Evolutionary conservation across 139 green algal species (phyloP).

Genomic region (Picochlorum sp.): DNA sequence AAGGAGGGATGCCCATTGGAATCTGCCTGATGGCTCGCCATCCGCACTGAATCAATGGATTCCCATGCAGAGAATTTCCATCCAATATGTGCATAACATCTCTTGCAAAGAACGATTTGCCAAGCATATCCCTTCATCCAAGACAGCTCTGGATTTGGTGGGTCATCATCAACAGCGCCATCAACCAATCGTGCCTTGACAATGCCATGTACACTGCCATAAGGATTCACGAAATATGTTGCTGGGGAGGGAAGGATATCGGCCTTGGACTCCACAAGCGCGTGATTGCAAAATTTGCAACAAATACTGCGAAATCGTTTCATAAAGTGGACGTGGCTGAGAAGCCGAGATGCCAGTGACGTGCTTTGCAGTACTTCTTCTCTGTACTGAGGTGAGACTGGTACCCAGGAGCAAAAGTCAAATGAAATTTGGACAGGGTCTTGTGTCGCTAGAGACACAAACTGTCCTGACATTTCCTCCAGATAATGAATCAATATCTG

Average conservation of each 20-base stretch:
- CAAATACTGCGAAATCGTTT: neutral
- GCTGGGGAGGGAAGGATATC: too few relatives aligned
- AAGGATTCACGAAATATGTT: slow-evolving; percentile 9
- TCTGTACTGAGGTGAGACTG: too few relatives aligned
- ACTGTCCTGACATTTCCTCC: too few relatives aligned
- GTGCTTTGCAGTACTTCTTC: too few relatives aligned
- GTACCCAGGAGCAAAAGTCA: too few relatives aligned
- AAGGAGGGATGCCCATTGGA: neutral
- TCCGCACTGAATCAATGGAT: too few relatives aligned
- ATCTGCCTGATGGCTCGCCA: neutral
- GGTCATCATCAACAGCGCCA: neutral
- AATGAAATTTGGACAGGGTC: too few relatives aligned
- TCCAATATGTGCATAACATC: slow-evolving; percentile 7
- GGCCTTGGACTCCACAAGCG: too few relatives aligned
- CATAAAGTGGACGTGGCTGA: neutral
- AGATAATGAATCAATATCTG: too few relatives aligned
- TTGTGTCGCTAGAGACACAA: too few relatives aligned
- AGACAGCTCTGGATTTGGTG: neutral
- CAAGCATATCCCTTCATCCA: slow-evolving; percentile 13
- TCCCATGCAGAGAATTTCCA: slow-evolving; percentile 3
- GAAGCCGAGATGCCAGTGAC: too few relatives aligned
- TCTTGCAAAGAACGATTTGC: slow-evolving; percentile 5
- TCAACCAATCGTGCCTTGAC: neutral
- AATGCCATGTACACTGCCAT: slow-evolving; percentile 10
- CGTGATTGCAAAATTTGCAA: neutral